Evolutionary conservation across 1,284 basidiomycete genomes (phyloP), one percentile per base, ranked within the genome.

Genomic region (Termitomyces sp.): DNA sequence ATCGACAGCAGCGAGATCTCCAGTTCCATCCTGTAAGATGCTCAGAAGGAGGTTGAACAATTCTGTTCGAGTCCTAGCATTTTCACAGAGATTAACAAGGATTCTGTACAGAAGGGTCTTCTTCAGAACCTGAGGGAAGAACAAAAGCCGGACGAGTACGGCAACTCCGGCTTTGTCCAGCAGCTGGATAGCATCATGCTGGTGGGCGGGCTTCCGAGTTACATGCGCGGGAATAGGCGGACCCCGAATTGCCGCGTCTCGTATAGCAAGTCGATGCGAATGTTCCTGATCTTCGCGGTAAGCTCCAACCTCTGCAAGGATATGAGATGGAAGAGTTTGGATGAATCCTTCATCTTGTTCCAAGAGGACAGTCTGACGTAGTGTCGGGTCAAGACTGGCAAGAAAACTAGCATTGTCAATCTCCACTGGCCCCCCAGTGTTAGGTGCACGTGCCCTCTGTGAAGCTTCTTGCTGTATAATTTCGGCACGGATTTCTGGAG

Each of bases 51-150:
- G 80, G 66, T 94, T 95, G 75, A 99, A 90, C 28, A 99, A 79
- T 64, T 99, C 97, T 2, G 84, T 85, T 19, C 96, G 83, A 1
- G 95, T 96, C 68, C 90, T 93, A 2, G 84, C 77, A 68, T 99
- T 99, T 73, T 99, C 94, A 70, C 94, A 98, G 4, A 99, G 78
- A 68, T 99, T 96, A 60, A 92, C 88, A 28, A 99, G 83, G 1
- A 98, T 90, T 68, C 91, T 90, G 72, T 94, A 91, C 19, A 99
- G 79, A 21, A 90, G 75, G 39, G 84, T 89, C 73, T 94, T 92
- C 71, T 86, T 87, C 58, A 93, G 77, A 40, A 94, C 87, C 63
- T 98, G 91, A 5, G 96, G 97, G 80, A 95, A 98, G 80, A 98
- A 99, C 19, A 99, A 82, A 7, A 99, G 81, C 33, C 96, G 88